Evolutionary conservation across 2,329 filamentous ascomycete species (phyloP), one percentile per base, ranked within the genome.

Genomic region (Pyricularia sp.): DNA sequence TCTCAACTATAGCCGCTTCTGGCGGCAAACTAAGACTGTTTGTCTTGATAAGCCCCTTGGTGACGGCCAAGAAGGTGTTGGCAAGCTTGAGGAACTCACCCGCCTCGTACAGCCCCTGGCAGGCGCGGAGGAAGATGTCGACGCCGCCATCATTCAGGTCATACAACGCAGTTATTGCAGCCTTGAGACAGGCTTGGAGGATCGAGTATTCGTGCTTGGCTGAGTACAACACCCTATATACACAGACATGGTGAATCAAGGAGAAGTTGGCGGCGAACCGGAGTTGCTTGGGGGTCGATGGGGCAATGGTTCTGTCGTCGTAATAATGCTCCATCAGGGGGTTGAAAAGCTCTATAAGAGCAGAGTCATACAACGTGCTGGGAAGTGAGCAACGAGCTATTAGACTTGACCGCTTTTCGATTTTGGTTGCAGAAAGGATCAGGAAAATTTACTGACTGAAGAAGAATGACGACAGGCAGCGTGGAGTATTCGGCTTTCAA

Each of bases 161-260:
- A 55, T 60, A 60, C 19, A 66, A 31, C 28, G 64, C 62, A 8
- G 62, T 31, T 19, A n/a, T 33, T 10, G 65, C 65, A 10, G 65
- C 65, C 10, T 59, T 33, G 57, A 60, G 60, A 49, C 65, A 66
- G 26, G 33, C 30, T 44, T 64, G 62, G 28, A 57, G 53, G 33
- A 64, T 40, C 66, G 69, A 71, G 59, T 68, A 68, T 49, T 71
- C 70, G 57, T 69, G 66, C 26, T 65, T 68, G 64, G 69, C 65
- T 31, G 69, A 68, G 44, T 70, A 68, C 1, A 64, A 68, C n/a
- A 68, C 66, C 49, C 72, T 70, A 22, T 71, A 73, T 63, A 69
- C 70, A 64, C 67, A 68, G n/a, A 71, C 55, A 5, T 65, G 40
- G 24, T 62, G 64, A 10, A 70, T 65, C 28, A 71, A 55, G 24